Conservation (phyloP, 805 yeast species). For the Pichia thaimueangensis region DNA sequence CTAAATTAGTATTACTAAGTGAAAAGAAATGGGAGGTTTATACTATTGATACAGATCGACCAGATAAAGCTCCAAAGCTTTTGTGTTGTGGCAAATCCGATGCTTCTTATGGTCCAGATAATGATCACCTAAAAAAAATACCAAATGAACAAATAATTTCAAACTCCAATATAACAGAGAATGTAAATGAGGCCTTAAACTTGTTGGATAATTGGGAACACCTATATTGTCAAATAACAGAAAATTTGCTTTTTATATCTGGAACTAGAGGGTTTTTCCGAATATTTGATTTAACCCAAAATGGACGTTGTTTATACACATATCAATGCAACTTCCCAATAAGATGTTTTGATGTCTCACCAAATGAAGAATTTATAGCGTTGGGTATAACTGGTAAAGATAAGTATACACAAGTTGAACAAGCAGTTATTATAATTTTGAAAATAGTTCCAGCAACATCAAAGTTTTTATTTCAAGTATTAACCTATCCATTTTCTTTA, state of each 20-base stretch:
- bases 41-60: constrained; percentile 38
- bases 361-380: constrained; percentile 59
- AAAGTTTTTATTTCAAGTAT: constrained; percentile 13
- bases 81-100: constrained; percentile 61
- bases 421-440: constrained; percentile 64
- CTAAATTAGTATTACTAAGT: constrained; percentile 57
- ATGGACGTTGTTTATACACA: constrained; percentile 62
- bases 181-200: constrained; percentile 26
- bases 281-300: constrained; percentile 49
- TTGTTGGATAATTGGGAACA: constrained; percentile 51
- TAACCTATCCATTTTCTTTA: constrained; percentile 45
- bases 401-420: constrained; percentile 59
- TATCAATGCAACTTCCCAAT: constrained; percentile 70
- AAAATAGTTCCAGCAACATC: constrained; percentile 13
- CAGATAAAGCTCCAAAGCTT: constrained; percentile 46
- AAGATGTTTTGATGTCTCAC: constrained; percentile 68
- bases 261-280: constrained; percentile 69
- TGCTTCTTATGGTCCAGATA: constrained; percentile 59
- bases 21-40: constrained; percentile 73
- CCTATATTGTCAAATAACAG: constrained; percentile 52
- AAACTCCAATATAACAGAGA: constrained; percentile 26
- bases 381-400: constrained; percentile 81
- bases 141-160: constrained; percentile 18
- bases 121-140: constrained; percentile 32
- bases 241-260: constrained; percentile 54